phyloP scores from a whole-genome alignment of 371 early-diverging fungal species.

The Syncephalastrum racemosum region DNA sequence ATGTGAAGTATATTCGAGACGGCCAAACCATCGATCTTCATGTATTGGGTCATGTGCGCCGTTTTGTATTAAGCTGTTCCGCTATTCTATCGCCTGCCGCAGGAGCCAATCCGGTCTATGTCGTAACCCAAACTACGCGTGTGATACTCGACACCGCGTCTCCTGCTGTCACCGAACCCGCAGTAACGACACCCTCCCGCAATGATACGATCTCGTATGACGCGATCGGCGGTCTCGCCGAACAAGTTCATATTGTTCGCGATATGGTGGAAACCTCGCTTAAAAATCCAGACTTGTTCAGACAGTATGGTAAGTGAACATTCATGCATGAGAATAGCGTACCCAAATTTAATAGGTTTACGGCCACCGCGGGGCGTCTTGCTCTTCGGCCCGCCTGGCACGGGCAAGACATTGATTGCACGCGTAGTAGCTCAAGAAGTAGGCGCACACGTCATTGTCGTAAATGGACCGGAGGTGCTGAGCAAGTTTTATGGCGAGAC shows the following conservation, averaged over 20 bases:
- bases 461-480: conserved; percentile 96
- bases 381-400: conserved; percentile 98
- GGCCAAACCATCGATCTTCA: conserved; percentile 29
- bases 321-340: conserved; percentile 15
- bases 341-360: conserved; percentile 41
- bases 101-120: conserved; percentile 1
- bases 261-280: conserved; percentile 90
- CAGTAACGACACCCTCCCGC: conserved; percentile 1
- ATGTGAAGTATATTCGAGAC: conserved; percentile 26
- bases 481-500: conserved; percentile 97
- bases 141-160: conserved; percentile 9
- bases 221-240: conserved; percentile 74
- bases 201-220: conserved; percentile 35
- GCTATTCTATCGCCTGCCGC: too few relatives aligned
- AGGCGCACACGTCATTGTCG: conserved; percentile 75
- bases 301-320: conserved; percentile 51
- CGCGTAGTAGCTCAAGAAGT: conserved; percentile 87
- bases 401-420: conserved; percentile 96
- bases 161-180: conserved; percentile 10
- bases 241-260: conserved; percentile 70
- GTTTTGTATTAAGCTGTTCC: conserved; percentile 14
- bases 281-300: conserved; percentile 71
- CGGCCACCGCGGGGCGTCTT: conserved; percentile 89
- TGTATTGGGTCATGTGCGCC: conserved; percentile 21
- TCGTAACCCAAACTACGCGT: conserved; percentile 33